These are phyloP conservation scores for Epicoccum sorghinum DNA, from an alignment of 2,329 filamentous ascomycete species.

Conservation along the genomic window DNA sequence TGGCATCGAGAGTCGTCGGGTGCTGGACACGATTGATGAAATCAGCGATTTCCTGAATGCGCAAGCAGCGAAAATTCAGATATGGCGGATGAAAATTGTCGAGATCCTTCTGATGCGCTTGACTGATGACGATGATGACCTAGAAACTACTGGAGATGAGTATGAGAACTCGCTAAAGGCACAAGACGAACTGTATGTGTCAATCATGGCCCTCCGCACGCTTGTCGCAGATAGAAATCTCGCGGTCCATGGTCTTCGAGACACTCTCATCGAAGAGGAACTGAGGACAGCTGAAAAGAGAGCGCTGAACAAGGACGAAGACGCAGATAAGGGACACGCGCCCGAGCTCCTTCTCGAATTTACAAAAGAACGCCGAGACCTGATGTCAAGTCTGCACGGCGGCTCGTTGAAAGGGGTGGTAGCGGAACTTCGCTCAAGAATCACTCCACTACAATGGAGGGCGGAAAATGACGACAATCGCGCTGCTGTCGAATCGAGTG, in stretches of 20 bases:
- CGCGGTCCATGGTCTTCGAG: constrained; percentile 77
- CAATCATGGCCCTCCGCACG: constrained; percentile 77
- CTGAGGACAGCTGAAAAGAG: constrained; percentile 64
- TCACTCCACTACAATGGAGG: constrained; percentile 65
- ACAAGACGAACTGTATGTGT: constrained; percentile 88
- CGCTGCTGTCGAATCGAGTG: constrained; percentile 66
- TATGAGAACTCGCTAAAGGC: constrained; percentile 85
- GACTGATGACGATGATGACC: constrained; percentile 80
- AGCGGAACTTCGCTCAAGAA: constrained; percentile 70
- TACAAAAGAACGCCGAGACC: constrained; percentile 53
- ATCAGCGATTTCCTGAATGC: constrained; percentile 71
- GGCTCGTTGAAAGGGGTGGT: constrained; percentile 75
- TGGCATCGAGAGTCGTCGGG: constrained; percentile 74
- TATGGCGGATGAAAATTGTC: constrained; percentile 76
- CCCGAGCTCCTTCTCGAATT: constrained; percentile 69
- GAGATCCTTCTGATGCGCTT: constrained; percentile 75
- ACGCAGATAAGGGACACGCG: constrained; percentile 67
- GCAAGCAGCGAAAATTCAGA: constrained; percentile 72
- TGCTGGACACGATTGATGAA: constrained; percentile 69
- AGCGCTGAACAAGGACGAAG: constrained; percentile 62
- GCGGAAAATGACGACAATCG: constrained; percentile 60
- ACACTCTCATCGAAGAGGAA: constrained; percentile 76
- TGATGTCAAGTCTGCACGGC: constrained; percentile 58
- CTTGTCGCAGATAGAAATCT: constrained; percentile 79
- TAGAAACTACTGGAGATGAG: constrained; percentile 84